Evolutionary conservation across 345 rosid genomes (phyloP), one percentile per base, ranked within the genome.

Genomic region (Orychophragmus violaceus): DNA sequence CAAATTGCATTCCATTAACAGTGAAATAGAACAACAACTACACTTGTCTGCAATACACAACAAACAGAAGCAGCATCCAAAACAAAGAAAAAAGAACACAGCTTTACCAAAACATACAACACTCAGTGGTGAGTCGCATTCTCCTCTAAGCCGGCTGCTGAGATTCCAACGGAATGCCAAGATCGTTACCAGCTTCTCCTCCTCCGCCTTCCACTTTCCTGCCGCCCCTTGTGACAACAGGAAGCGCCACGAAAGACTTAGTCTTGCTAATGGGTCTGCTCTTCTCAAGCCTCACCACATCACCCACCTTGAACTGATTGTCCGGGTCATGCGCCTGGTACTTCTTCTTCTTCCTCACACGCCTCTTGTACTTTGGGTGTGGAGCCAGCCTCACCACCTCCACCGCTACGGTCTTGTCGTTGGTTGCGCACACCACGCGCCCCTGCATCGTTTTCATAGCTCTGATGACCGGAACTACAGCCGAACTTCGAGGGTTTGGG

Each of bases 251-350:
- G 68, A 83, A 84, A 22, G 76, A 28, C 73, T 92, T 92, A 71
- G 86, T 89, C 88, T 89, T 92, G 84, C 95, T 89, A 45, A 92
- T 87, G 77, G 98, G 95, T 36, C 80, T 82, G 75, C 92, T 62
- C 77, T 76, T 79, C 64, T 84, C 83, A 52, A 92, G 92, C 81
- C 76, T 83, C 48, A 89, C 96, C 2, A 69, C 8, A 55, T 92
- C 98, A 7, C 95, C 98, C 33, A 92, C 87, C 74, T 85, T 39
- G 79, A 89, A 89, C 64, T 71, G 74, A 78, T 87, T 89, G 2
- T 84, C 92, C 1, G 88, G 90, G 89, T 92, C 98, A 74, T 92
- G 98, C 35, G 88, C 98, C 64, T 89, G 96, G 85, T 67, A 85
- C 89, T 84, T 89, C 87, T 85, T 87, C 98, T 88, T 91, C 83